A percentile compares a stretch with the other conserved stretches of the same genome.
These are phyloP conservation scores for Phlebopus sp. DNA, from an alignment of 1,284 basidiomycete species.

Conservation along the genomic window DNA sequence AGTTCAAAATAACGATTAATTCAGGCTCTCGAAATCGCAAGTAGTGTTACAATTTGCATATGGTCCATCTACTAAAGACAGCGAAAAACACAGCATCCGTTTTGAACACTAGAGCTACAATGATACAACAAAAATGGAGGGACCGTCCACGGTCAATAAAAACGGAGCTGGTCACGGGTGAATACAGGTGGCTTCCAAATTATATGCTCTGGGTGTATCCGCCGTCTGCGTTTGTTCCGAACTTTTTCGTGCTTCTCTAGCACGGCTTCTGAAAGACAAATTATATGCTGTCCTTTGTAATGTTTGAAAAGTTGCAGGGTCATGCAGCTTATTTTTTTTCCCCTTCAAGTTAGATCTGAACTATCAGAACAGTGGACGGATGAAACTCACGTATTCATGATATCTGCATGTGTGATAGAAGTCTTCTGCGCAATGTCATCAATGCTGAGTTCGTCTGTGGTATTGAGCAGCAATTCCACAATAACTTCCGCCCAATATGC, in stretches of 20 bases:
- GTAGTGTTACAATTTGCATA: slow-evolving; percentile 9
- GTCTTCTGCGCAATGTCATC: slow-evolving; percentile 98
- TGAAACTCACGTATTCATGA: slow-evolving; percentile 91
- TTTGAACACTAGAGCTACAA: slow-evolving; percentile 32
- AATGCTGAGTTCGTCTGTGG: slow-evolving; percentile 80
- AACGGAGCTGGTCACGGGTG: slow-evolving; percentile 85
- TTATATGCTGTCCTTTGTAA: slow-evolving; percentile 93
- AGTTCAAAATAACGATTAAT: slow-evolving; percentile 12
- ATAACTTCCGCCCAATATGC: slow-evolving; percentile 99
- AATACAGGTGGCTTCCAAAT: slow-evolving; percentile 95
- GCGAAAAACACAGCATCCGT: slow-evolving; percentile 14
- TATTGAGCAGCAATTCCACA: slow-evolving; percentile 83
- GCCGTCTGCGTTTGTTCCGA: slow-evolving; percentile 74
- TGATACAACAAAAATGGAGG: slow-evolving; percentile 7
- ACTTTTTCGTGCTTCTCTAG: slow-evolving; percentile 89
- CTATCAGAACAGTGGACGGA: slow-evolving; percentile 7
- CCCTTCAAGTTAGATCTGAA: slow-evolving; percentile 10
- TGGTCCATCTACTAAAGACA: slow-evolving; percentile 9
- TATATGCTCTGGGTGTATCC: slow-evolving; percentile 80
- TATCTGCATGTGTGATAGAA: slow-evolving; percentile 93
- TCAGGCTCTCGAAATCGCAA: neutral
- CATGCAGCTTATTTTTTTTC: slow-evolving; percentile 63
- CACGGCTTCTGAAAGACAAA: slow-evolving; percentile 88
- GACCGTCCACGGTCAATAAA: slow-evolving; percentile 57
- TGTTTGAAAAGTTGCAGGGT: slow-evolving; percentile 95